These are phyloP conservation scores for Pyrenophora teres DNA, from an alignment of 2,329 filamentous ascomycete species.

Conservation along the genomic window DNA sequence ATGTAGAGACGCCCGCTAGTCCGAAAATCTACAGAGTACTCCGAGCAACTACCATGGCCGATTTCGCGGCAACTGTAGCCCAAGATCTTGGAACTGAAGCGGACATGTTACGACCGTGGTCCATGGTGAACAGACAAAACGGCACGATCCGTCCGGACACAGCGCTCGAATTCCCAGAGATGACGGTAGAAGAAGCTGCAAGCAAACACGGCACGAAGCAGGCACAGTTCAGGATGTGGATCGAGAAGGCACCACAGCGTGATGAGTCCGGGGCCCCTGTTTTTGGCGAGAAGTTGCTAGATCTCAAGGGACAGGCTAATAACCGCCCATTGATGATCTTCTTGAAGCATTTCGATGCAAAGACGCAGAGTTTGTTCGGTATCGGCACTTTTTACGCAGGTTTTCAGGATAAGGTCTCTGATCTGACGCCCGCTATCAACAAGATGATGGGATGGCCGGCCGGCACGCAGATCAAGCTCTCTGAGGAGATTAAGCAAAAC, in stretches of 20 bases:
- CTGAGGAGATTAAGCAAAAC: constrained; percentile 95
- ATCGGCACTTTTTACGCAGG: constrained; percentile 85
- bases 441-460: constrained; percentile 86
- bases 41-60: constrained; percentile 73
- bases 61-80: constrained; percentile 74
- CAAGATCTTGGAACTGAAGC: constrained; percentile 70
- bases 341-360: constrained; percentile 86
- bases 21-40: constrained; percentile 75
- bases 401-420: constrained; percentile 84
- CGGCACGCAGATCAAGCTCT: constrained; percentile 73
- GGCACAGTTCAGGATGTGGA: constrained; percentile 77
- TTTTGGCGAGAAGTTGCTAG: constrained; percentile 69
- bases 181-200: constrained; percentile 69
- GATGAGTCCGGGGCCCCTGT: constrained; percentile 71
- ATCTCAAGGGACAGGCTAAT: constrained; percentile 58
- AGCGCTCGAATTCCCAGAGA: constrained; percentile 75
- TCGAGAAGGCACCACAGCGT: constrained; percentile 72
- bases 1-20: constrained; percentile 64
- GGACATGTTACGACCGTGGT: constrained; percentile 80
- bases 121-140: constrained; percentile 98
- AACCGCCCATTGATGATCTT: constrained; percentile 77
- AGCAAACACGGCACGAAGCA: constrained; percentile 71
- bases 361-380: constrained; percentile 74
- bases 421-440: constrained; percentile 76
- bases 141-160: constrained; percentile 93